These are phyloP conservation scores for Xylaria venustula DNA, from an alignment of 495 filamentous ascomycete species.

Conservation along the genomic window DNA sequence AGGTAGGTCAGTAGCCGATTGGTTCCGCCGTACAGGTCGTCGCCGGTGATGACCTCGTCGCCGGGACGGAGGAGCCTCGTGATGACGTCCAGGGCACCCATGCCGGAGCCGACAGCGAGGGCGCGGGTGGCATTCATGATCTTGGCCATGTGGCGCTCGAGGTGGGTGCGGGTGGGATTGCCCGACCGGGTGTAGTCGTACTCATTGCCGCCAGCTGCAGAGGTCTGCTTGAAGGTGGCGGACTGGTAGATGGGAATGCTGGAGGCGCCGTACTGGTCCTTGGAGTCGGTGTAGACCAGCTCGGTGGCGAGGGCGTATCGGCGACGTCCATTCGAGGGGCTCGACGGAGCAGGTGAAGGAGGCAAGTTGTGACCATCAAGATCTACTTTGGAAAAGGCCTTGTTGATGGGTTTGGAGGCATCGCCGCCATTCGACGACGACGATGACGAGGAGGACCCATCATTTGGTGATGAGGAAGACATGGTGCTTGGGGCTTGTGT, in stretches of 20 bases:
- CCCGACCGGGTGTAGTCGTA: constrained; percentile 98
- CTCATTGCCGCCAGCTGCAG: constrained; percentile 71
- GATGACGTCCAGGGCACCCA: constrained; percentile 96
- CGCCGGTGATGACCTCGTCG: constrained; percentile 94
- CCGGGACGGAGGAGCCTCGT: constrained; percentile 89
- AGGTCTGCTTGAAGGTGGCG: constrained; percentile 95
- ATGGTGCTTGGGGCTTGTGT: too few species aligned
- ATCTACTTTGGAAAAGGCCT: constrained; percentile 72
- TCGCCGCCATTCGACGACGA: constrained; percentile 20
- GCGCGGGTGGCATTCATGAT: constrained; percentile 94
- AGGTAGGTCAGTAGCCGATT: constrained; percentile 92
- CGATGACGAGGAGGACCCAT: constrained; percentile 19
- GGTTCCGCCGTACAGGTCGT: constrained; percentile 95
- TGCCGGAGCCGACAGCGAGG: constrained; percentile 90
- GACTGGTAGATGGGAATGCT: constrained; percentile 98
- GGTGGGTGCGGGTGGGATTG: constrained; percentile 92
- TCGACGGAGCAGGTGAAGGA: constrained; percentile 92
- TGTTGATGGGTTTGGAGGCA: constrained; percentile 49
- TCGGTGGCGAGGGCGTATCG: constrained; percentile 92
- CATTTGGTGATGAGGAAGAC: constrained; percentile 29
- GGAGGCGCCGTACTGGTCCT: constrained; percentile 92
- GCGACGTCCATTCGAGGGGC: constrained; percentile 74
- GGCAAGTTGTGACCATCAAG: constrained; percentile 88
- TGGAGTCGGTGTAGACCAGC: constrained; percentile 91
- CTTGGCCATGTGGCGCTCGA: constrained; percentile 96